Base-by-base conservation (phyloP, 2,329 filamentous ascomycete genomes). In the Pleomassaria siparia region DNA sequence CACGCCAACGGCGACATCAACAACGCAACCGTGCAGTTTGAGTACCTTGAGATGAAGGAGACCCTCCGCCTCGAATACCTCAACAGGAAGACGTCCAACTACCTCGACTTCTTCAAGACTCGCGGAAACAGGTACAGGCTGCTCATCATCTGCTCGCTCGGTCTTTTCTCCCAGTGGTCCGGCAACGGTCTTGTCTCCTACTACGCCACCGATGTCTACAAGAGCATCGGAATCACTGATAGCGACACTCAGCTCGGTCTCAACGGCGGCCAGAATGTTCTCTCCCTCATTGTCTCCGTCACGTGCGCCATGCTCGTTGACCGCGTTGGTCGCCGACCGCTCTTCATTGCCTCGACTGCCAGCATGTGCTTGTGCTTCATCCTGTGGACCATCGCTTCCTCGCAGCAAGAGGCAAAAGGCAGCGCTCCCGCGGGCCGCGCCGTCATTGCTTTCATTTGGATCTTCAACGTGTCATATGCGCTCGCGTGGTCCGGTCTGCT, bases 101-200 rank as follows among this genome's bases (percentile, higher is more conserved):
- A 85, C 64, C 52, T 79, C 13, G 82, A 86, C 61, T 84, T 87
- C 56, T 56, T 87, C 57, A 72, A 71, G 53, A 87, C 84, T 21
- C 77, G 74, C 58, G 83, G 84, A 22, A 87, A 88, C 73, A 76
- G 82, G 43, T 83, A 83, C 74, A 76, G 85, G 10, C 72, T 88
- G 36, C 74, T 79, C 40, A 80, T 87, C 46, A 74, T 86, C 33
- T 66, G 85, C 33, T 85, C 81, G 0, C 75, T 87, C 15, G 84
- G 83, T 59, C 70, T 87, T 56, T 85, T 87, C 61, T 85, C 82
- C 2, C 84, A 87, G 67, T 87, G 85, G 71, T 83, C 79, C 43
- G 84, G 85, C 36, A 87, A 87, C 61, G 83, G 81, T 15, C 71
- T 87, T 1, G 82, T 87, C 61, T 83, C 78, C 53, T 86, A 87